Evolutionary conservation across 257 asterid species (phyloP).

Genomic region (Solanum tarapatanum): DNA sequence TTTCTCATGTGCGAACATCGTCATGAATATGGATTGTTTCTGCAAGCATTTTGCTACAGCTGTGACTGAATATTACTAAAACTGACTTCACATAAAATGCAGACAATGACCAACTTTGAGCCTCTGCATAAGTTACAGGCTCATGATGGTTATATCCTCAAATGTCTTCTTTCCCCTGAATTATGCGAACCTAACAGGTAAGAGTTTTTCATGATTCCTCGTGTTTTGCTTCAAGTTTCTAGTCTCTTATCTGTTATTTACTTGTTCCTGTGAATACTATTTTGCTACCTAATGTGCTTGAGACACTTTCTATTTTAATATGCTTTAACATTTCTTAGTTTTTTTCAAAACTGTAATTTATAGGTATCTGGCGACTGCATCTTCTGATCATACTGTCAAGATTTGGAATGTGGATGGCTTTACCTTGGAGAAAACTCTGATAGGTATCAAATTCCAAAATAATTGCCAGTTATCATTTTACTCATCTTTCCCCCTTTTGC

Average conservation of each 20-base stretch:
- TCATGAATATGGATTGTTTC: neutral
- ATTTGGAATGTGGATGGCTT: slow-evolving; percentile 96
- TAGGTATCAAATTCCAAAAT: slow-evolving; percentile 24
- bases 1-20: neutral
- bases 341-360: neutral
- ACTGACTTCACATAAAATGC: slow-evolving; percentile 13
- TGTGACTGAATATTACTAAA: neutral
- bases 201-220: neutral
- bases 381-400: slow-evolving; percentile 86
- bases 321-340: neutral
- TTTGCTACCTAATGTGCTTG: neutral
- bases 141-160: slow-evolving; percentile 84
- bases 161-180: slow-evolving; percentile 94
- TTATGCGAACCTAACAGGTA: slow-evolving; percentile 86
- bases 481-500: neutral
- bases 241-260: neutral
- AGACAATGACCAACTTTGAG: slow-evolving; percentile 98
- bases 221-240: neutral
- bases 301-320: neutral
- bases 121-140: slow-evolving; percentile 96
- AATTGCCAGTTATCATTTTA: neutral
- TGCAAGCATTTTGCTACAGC: neutral
- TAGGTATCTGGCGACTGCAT: slow-evolving; percentile 92
- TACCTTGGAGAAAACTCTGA: slow-evolving; percentile 73
- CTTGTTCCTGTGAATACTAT: neutral